Evolutionary conservation across 345 rosid genomes (phyloP).

Genomic region (Physaria fendleri): DNA sequence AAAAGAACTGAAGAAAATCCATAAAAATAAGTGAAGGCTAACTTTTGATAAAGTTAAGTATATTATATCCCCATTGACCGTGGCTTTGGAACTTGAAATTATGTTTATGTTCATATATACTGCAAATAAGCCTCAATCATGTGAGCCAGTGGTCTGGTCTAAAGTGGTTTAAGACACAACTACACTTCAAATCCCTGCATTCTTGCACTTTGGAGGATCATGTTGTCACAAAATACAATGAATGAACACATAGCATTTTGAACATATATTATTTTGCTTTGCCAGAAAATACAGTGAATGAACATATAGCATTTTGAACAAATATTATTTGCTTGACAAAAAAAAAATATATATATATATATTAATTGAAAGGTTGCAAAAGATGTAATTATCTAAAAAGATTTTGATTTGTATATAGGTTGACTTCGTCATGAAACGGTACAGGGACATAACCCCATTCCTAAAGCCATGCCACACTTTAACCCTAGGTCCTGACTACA

Average conservation of each 20-base stretch:
- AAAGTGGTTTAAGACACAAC: not conserved
- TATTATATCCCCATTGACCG: not conserved
- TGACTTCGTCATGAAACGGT: slow-evolving; percentile 82
- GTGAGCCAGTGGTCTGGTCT: not conserved
- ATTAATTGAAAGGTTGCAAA: not conserved
- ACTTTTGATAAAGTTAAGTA: not conserved
- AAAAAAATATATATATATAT: too few relatives aligned
- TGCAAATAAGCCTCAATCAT: not conserved
- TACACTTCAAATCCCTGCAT: not conserved
- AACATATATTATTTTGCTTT: not conserved
- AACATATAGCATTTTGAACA: too few relatives aligned
- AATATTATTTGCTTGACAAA: too few relatives aligned
- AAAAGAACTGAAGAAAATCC: not conserved
- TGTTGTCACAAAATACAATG: not conserved
- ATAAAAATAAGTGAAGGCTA: not conserved
- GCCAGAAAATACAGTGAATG: too few relatives aligned
- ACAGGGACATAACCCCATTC: slow-evolving; percentile 57
- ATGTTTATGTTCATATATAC: not conserved
- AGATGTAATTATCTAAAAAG: not conserved
- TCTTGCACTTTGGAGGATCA: not conserved
- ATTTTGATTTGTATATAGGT: slow-evolving; percentile 41
- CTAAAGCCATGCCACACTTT: slow-evolving; percentile 59
- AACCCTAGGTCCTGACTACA: slow-evolving; percentile 78
- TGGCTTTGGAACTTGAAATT: not conserved
- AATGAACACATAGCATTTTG: not conserved